Evolutionary conservation across 2,329 filamentous ascomycete species (phyloP).

Genomic region (Colletotrichum caudatum): DNA sequence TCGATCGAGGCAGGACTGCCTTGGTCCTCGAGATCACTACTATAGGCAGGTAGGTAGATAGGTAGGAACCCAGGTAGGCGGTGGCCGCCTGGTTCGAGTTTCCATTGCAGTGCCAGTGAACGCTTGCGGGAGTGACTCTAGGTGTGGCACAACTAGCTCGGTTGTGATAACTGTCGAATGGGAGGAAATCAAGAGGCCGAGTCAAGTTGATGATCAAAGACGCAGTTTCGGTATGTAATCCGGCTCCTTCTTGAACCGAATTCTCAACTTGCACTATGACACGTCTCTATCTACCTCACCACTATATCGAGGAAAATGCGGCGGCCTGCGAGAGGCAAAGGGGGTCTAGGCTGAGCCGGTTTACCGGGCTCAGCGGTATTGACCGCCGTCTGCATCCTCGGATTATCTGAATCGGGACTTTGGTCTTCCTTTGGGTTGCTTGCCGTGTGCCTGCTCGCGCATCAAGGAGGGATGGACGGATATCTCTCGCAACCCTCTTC

Average conservation of each 20-base stretch:
- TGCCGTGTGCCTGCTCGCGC: slow-evolving; percentile 20
- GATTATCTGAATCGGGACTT: slow-evolving; percentile 19
- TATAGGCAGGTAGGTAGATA: no score
- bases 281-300: background rate
- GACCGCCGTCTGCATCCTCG: slow-evolving; percentile 8
- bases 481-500: slow-evolving; percentile 22
- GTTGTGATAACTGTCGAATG: background rate
- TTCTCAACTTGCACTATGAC: background rate
- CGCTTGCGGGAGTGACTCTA: background rate
- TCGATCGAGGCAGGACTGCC: background rate
- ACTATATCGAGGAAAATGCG: background rate
- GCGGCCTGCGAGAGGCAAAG: background rate
- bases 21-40: background rate
- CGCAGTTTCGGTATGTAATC: background rate
- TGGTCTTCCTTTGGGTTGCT: slow-evolving; percentile 25
- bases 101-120: background rate
- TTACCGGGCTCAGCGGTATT: slow-evolving; percentile 15
- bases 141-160: background rate
- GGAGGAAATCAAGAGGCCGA: no score
- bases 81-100: background rate
- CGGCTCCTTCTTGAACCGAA: background rate
- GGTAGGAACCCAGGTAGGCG: no score
- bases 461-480: slow-evolving; percentile 30
- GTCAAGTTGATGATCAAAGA: background rate
- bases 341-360: slow-evolving; percentile 18